Evolutionary conservation across 768 basidiomycete species (phyloP).

Genomic region (Trametes villosa): DNA sequence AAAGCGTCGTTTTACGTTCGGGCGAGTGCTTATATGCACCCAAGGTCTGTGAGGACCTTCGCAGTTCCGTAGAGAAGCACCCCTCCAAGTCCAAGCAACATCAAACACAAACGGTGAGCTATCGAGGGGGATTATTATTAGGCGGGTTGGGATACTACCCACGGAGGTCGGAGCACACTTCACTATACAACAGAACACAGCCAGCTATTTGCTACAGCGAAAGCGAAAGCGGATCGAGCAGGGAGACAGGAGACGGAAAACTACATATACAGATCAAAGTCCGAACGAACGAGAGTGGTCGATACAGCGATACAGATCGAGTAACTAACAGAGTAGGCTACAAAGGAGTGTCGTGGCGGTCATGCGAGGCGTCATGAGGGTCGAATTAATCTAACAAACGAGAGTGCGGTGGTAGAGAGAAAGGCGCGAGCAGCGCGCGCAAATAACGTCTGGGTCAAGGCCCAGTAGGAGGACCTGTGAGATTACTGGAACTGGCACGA

Average conservation of each 20-base stretch:
- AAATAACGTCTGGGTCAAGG: background rate
- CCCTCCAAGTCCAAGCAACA: too few species aligned
- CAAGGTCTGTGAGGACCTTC: too few species aligned
- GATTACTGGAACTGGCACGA: slow-evolving; percentile 31
- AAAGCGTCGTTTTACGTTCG: too few species aligned
- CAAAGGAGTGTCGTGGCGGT: slow-evolving; percentile 16
- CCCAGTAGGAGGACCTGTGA: too few species aligned
- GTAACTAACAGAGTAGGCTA: slow-evolving; percentile 1
- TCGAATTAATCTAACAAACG: slow-evolving; percentile 1
- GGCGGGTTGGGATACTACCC: too few species aligned
- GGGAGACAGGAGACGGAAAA: background rate
- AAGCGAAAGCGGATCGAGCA: background rate
- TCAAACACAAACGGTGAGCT: too few species aligned
- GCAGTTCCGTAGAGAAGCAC: too few species aligned
- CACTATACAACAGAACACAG: too few species aligned
- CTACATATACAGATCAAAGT: background rate
- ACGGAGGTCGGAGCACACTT: too few species aligned
- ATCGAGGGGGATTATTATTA: too few species aligned
- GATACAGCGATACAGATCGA: background rate
- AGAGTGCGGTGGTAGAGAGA: background rate
- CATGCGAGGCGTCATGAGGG: slow-evolving; percentile 3
- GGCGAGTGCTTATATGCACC: too few species aligned
- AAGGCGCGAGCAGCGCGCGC: slow-evolving; percentile 3
- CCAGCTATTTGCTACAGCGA: slow-evolving; percentile 4
- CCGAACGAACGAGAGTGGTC: background rate